Evolutionary conservation across 106 monocot genomes (phyloP), one percentile per base, ranked within the genome.

Genomic region (Phalaenopsis aphrodite): DNA sequence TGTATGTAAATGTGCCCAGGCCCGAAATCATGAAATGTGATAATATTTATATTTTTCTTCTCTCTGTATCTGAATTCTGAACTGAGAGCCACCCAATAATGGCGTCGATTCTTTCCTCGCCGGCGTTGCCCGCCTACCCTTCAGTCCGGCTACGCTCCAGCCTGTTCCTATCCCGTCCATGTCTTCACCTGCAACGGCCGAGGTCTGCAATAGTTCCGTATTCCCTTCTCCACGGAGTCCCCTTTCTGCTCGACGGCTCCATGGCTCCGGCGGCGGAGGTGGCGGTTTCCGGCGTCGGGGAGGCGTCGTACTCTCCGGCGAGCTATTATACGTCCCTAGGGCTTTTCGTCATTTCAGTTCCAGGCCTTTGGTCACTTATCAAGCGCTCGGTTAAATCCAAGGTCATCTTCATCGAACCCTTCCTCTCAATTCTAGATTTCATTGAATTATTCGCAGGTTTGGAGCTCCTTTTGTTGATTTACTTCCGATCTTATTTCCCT

Each of bases 261-360:
- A 73, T 79, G 15, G 76, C 79, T 16, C 30, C 30, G 30, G 79
- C 23, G 4, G 17, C 66, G 71, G 24, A 42, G 23, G 75, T 82
- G 46, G 84, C 80, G 24, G 88, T 52, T 16, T 23, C 42, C 21
- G 87, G 57, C 11, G 84, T 36, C 1, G 67, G 77, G 6, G 72
- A 73, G 15, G 81, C 64, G 43, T 85, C 93, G 77, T 96, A 96
- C 88, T 96, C 96, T 12, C 84, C 79, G 45, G 94, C 91, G 41
- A 96, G 96, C 86, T 96, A 96, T 84, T 96, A 96, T 85, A 96
- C 96, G 10, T 96, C 96, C 8, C 84, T 96, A 58, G 96, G 96
- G 17, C 89, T 96, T 23, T 96, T 96, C 84, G 94, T 96, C 48
- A 94, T 96, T 80, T 96, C 96, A 61, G 94, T 96, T 9, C 96